Percentiles rank a stretch among this genome's conserved stretches.
These are phyloP conservation scores for Colletotrichum eremochloae DNA, from an alignment of 2,329 filamentous ascomycete genomes.

Conservation along the genomic window DNA sequence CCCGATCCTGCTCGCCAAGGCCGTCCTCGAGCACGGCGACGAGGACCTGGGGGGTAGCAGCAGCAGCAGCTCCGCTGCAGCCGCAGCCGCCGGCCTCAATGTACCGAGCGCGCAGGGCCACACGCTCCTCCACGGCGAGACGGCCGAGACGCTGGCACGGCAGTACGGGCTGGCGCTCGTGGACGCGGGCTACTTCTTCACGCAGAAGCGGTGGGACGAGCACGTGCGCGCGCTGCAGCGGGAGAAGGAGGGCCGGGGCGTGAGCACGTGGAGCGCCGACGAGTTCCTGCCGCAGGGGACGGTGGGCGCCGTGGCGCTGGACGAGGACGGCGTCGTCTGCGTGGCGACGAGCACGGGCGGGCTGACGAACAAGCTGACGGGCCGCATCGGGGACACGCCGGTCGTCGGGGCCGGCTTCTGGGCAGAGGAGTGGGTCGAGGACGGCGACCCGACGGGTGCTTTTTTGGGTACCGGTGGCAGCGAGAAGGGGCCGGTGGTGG, in stretches of 20 bases:
- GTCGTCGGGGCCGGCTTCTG: conserved; percentile 88
- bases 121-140: conserved; percentile 74
- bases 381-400: conserved; percentile 88
- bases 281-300: conserved; percentile 87
- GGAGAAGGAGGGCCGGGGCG: conserved; percentile 56
- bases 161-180: conserved; percentile 80
- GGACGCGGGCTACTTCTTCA: conserved; percentile 81
- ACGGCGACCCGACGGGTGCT: conserved; percentile 51
- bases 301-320: conserved; percentile 84
- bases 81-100: conserved; percentile 45
- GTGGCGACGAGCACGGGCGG: conserved; percentile 79
- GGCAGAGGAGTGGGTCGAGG: conserved; percentile 84
- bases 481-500: conserved; percentile 44
- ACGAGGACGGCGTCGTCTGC: conserved; percentile 80
- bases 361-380: conserved; percentile 89
- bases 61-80: too few relatives aligned
- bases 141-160: conserved; percentile 77
- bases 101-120: conserved; percentile 75
- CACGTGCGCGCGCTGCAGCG: conserved; percentile 72
- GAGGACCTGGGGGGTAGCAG: conserved; percentile 60
- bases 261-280: conserved; percentile 68
- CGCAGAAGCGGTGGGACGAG: conserved; percentile 82
- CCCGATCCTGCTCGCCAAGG: conserved; percentile 79
- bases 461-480: conserved; percentile 27
- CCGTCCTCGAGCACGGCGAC: conserved; percentile 78